A percentile compares a stretch with the other conserved stretches of the same genome.
phyloP scores from a whole-genome alignment of 768 basidiomycete species.

The Amanita pallidorosea region DNA sequence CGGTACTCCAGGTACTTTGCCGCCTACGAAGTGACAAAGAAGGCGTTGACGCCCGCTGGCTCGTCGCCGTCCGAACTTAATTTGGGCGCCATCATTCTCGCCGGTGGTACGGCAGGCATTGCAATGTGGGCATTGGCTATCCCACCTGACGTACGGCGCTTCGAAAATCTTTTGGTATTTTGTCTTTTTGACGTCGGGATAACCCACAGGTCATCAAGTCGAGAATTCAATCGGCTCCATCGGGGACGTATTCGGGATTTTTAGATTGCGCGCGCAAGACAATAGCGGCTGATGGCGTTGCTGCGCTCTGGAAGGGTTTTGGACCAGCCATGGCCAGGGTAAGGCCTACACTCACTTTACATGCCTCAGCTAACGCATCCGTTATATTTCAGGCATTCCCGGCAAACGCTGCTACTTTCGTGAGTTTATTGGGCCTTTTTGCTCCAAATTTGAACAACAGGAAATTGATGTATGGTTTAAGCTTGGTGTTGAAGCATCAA shows the following conservation, averaged over 20 bases:
- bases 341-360: conserved; percentile 19
- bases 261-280: conserved; percentile 90
- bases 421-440: conserved; percentile 29
- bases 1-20: conserved; percentile 81
- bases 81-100: conserved; percentile 76
- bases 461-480: conserved; percentile 17
- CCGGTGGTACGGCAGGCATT: conserved; percentile 90
- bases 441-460: not conserved
- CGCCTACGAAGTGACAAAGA: conserved; percentile 92
- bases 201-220: conserved; percentile 79
- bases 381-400: conserved; percentile 76
- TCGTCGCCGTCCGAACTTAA: conserved; percentile 75
- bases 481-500: conserved; percentile 88
- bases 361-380: not conserved
- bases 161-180: not conserved
- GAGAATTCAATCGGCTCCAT: conserved; percentile 90
- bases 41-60: conserved; percentile 69
- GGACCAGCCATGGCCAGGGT: conserved; percentile 94
- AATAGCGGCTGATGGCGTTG: conserved; percentile 77
- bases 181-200: not conserved
- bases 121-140: conserved; percentile 99
- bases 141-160: conserved; percentile 71
- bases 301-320: conserved; percentile 93
- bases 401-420: conserved; percentile 91
- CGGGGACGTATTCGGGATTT: conserved; percentile 92